phyloP scores from a whole-genome alignment of 164 flowering plant genomes.

The Sedum album region DNA sequence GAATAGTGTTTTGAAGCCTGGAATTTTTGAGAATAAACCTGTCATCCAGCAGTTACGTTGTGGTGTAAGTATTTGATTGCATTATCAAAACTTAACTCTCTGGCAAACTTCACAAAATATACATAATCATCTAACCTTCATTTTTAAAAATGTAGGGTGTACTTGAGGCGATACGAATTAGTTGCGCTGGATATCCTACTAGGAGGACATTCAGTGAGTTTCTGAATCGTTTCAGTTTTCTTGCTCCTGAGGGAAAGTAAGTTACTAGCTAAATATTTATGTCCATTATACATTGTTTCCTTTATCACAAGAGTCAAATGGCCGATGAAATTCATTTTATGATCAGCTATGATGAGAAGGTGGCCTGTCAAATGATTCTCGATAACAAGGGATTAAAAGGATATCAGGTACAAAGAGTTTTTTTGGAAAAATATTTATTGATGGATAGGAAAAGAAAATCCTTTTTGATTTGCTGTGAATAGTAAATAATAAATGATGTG shows the following conservation, averaged over 20 bases:
- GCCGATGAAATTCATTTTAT: background rate
- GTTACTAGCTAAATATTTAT: slow-evolving; percentile 15
- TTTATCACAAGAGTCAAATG: background rate
- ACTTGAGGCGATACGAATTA: slow-evolving; percentile 96
- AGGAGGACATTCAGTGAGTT: slow-evolving; percentile 93
- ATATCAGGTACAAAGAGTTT: slow-evolving; percentile 45
- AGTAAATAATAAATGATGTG: background rate
- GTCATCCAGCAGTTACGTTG: slow-evolving; percentile 93
- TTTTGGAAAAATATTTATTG: no score
- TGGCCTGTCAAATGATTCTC: slow-evolving; percentile 85
- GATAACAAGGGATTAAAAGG: slow-evolving; percentile 84
- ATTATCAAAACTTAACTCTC: background rate
- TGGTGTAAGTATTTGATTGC: slow-evolving; percentile 71
- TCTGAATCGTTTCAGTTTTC: slow-evolving; percentile 89
- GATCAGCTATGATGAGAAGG: slow-evolving; percentile 75
- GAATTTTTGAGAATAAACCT: slow-evolving; percentile 81
- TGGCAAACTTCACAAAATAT: background rate
- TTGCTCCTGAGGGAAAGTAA: slow-evolving; percentile 95
- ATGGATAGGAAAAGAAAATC: no score
- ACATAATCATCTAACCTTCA: background rate
- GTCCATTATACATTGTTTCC: no score
- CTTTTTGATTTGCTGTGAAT: no score
- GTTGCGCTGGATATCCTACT: slow-evolving; percentile 99
- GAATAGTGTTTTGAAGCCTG: slow-evolving; percentile 87
- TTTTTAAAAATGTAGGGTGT: slow-evolving; percentile 53